These are phyloP conservation scores for Coemansia umbellata DNA, from an alignment of 192 early-diverging fungal genomes.

Conservation along the genomic window DNA sequence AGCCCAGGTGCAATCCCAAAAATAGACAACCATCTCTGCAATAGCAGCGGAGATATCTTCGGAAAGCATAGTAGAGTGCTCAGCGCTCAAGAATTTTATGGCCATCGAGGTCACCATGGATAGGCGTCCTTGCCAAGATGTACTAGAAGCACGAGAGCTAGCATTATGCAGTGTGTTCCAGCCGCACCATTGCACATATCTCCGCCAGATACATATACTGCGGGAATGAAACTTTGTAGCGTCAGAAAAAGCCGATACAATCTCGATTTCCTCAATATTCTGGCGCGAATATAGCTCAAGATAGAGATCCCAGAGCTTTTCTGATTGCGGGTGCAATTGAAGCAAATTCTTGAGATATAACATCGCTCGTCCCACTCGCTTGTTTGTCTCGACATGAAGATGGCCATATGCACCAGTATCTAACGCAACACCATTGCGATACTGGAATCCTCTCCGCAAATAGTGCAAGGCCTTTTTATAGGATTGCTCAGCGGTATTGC, in stretches of 20 bases:
- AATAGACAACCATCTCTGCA: slow-evolving; percentile 13
- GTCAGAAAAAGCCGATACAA: slow-evolving; percentile 28
- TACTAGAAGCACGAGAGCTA: background rate
- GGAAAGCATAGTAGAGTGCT: background rate
- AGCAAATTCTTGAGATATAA: slow-evolving; percentile 12
- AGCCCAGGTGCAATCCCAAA: slow-evolving; percentile 28
- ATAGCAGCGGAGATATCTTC: slow-evolving; percentile 20
- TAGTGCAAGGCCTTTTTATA: background rate
- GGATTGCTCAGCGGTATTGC: background rate
- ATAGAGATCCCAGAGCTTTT: slow-evolving; percentile 41
- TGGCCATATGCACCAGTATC: background rate
- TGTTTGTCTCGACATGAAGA: slow-evolving; percentile 7
- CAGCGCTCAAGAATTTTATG: slow-evolving; percentile 8
- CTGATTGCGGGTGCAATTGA: slow-evolving; percentile 20
- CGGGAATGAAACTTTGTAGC: slow-evolving; percentile 27
- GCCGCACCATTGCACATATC: slow-evolving; percentile 33
- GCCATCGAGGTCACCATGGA: slow-evolving; percentile 15
- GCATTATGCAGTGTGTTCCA: slow-evolving; percentile 10
- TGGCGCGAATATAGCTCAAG: slow-evolving; percentile 38
- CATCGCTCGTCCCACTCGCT: slow-evolving; percentile 14
- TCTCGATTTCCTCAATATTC: slow-evolving; percentile 5
- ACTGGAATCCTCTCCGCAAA: background rate
- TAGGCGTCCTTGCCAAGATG: slow-evolving; percentile 17
- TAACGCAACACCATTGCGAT: background rate
- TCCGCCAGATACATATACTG: slow-evolving; percentile 28